Evolutionary conservation across 371 early-diverging fungal species (phyloP), one percentile per base, ranked within the genome.

Genomic region (Circinella minor): DNA sequence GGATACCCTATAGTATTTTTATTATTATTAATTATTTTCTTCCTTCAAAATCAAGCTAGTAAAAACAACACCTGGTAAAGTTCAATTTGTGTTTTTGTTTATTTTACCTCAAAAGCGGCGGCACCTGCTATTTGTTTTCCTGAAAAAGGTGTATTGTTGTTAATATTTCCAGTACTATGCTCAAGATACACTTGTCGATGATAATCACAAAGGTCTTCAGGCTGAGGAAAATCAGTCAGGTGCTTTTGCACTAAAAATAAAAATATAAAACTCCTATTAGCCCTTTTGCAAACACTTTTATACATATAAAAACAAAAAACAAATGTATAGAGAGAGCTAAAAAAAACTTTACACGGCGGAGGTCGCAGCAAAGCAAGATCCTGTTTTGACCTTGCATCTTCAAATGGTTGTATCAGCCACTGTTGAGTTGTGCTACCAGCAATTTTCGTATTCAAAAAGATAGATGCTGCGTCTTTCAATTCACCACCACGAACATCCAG

Each of bases 81-180:
- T 47, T 47, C 47, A 9, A 47, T 11, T 47, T 11, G 47, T 11
- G 11, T 15, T 61, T 38, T 66, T 18, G 36, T 55, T 14, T 37
- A 17, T n/a, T 46, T 64, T 71, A 78, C 82, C 73, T 86, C 82
- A 69, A 85, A 91, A 17, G 88, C 89, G 64, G 87, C 87, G 48
- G 89, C 90, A 46, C 89, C 91, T 27, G 88, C 89, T 17, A 86
- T 63, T 57, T 84, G 66, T 48, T 80, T 79, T 8, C 68, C 63
- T 0, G 82, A 74, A 10, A 74, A 61, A 54, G 77, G 71, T 2
- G 69, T 5, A 3, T 14, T 15, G 49, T 11, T 15, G 14, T 11
- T 15, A 14, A 4, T 15, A n/a, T 11, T 49, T 4, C 4, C 65
- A 36, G 66, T 74, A 13, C 71, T 63, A 36, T 0, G 27, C 27